phyloP scores from a whole-genome alignment of 805 yeast species.

The Zygoascus tannicola region DNA sequence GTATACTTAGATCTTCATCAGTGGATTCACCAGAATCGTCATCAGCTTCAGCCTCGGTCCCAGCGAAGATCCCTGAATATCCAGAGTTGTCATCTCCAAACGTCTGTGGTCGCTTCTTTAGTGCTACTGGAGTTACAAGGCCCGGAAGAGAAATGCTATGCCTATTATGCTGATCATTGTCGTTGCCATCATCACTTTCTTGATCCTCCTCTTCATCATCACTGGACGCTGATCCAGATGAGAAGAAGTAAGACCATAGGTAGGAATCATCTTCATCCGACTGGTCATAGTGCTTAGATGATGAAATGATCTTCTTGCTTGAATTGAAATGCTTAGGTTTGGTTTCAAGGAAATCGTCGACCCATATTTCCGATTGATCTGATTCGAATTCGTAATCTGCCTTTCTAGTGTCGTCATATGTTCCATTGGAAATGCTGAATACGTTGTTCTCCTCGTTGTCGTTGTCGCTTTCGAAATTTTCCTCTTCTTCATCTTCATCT shows the following conservation, averaged over 20 bases:
- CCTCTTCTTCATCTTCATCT: constrained; percentile 3
- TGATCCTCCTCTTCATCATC: constrained; percentile 20
- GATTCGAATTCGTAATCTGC: constrained; percentile 15
- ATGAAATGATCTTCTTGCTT: constrained; percentile 6
- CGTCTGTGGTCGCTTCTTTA: not conserved
- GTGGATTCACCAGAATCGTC: constrained; percentile 74
- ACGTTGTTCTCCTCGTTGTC: constrained; percentile 23
- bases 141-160: constrained; percentile 3
- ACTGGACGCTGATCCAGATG: constrained; percentile 25
- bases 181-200: constrained; percentile 17
- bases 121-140: not conserved
- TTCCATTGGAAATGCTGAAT: not conserved
- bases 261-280: constrained; percentile 59
- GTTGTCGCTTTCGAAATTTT: constrained; percentile 23
- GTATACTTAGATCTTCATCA: constrained; percentile 81
- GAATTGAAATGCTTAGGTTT: constrained; percentile 12
- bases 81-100: not conserved
- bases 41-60: constrained; percentile 12
- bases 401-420: not conserved
- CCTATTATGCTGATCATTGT: constrained; percentile 4
- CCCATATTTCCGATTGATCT: constrained; percentile 13
- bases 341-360: constrained; percentile 22
- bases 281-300: constrained; percentile 9
- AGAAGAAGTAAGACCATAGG: constrained; percentile 66
- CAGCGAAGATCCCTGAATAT: not conserved